phyloP scores from a whole-genome alignment of 208 protist genomes.

The Jaenimonas drosophilae region DNA sequence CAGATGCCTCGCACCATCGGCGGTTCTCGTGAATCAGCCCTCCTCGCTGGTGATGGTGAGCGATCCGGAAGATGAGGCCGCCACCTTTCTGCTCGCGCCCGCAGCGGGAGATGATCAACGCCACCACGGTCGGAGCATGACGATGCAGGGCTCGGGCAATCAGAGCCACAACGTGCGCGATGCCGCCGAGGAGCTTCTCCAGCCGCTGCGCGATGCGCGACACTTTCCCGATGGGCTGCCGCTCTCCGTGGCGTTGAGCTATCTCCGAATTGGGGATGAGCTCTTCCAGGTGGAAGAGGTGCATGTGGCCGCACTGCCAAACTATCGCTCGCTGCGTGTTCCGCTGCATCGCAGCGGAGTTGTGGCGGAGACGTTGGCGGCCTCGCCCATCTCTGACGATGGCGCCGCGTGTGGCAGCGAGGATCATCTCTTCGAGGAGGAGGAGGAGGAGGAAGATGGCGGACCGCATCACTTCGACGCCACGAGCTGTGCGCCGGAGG shows the following conservation, averaged over 20 bases:
- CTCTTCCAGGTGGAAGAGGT: constrained; percentile 61
- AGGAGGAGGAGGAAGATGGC: constrained; percentile 1
- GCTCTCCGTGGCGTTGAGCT: constrained; percentile 33
- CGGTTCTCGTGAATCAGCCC: too few relatives aligned
- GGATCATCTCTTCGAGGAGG: neutral
- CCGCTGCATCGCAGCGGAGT: constrained; percentile 3
- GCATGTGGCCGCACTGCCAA: constrained; percentile 49
- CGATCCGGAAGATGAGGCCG: too few relatives aligned
- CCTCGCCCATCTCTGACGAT: neutral
- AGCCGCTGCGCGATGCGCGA: constrained; percentile 8
- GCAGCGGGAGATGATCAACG: too few relatives aligned
- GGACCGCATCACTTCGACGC: too few relatives aligned
- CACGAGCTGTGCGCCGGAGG: too few relatives aligned
- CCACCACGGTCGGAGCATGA: too few relatives aligned
- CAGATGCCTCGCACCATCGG: too few relatives aligned
- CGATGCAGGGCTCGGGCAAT: too few relatives aligned
- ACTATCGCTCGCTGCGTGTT: constrained; percentile 58
- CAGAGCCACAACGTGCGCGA: too few relatives aligned
- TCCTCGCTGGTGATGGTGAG: too few relatives aligned
- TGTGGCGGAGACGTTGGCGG: neutral
- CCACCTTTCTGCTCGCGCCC: too few relatives aligned
- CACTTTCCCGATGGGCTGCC: constrained; percentile 29
- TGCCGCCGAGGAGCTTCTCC: constrained; percentile 3
- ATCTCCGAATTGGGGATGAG: constrained; percentile 50
- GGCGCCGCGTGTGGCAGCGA: neutral